Base-by-base conservation (phyloP, 805 yeast genomes). In the fission yeast (Schizosaccharomyces pombe) region DNA sequence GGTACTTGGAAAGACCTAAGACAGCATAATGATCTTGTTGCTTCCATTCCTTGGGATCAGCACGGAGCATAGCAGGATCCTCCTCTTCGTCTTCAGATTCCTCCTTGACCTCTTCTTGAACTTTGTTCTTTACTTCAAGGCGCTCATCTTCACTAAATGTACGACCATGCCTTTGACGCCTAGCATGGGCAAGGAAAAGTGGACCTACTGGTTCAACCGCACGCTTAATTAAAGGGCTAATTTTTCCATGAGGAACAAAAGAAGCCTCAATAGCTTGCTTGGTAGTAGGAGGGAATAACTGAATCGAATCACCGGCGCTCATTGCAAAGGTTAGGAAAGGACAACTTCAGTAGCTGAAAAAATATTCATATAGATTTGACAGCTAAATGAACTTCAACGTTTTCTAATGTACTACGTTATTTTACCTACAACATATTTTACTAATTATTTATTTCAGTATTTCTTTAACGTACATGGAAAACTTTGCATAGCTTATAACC, bases 21-120 rank as follows among this genome's bases (percentile, higher is more conserved):
- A 91, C 97, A 55, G 94, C 94, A 64, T 91, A 91, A 70, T 91
- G 82, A 69, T 91, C 96, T 61, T 91, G 94, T 55, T 80, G 72
- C 72, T 91, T 91, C 98, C 98, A 91, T 67, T 91, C 95, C 75
- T 94, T 82, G 65, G 98, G 95, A 67, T 91, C 97, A 64, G 84
- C 93, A 32, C 75, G 70, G 62, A 91, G 76, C 70, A 89, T 73
- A 56, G 79, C 85, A 60, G 80, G 87, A 59, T 78, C 82, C 63
- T 86, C 93, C 32, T 66, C 67, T 55, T 75, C 79, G 56, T 76
- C 78, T 60, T 79, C 80, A 55, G 77, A 83, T 47, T 65, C 70
- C 56, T 63, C 70, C 60, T 67, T 74, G 54, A 67, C 67, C 61
- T 76, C 81, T 62, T 83, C 94, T 58, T 78, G 77, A 56, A 70